These are phyloP conservation scores for Trametes gibbosa DNA, from an alignment of 768 basidiomycete genomes.

Conservation along the genomic window DNA sequence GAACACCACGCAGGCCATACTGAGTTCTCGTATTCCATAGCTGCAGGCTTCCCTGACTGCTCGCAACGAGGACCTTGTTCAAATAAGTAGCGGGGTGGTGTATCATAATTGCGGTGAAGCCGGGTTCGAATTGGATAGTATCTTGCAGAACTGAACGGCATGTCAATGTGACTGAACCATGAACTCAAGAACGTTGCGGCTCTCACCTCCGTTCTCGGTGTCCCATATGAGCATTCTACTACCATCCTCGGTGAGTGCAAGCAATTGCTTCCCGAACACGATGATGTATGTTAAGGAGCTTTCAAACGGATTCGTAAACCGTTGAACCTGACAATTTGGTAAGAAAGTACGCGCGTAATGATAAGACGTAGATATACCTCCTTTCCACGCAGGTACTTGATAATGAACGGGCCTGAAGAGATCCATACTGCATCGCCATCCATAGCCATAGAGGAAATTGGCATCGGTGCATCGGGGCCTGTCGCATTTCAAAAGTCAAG, in stretches of 20 bases:
- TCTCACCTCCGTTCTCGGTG: slow-evolving; percentile 54
- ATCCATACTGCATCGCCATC: slow-evolving; percentile 88
- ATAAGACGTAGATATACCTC: slow-evolving; percentile 48
- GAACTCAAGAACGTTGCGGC: no score
- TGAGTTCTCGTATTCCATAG: slow-evolving; percentile 92
- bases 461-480: slow-evolving; percentile 82
- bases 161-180: background rate
- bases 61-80: slow-evolving; percentile 89
- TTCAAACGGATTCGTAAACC: slow-evolving; percentile 64
- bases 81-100: slow-evolving; percentile 95
- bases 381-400: slow-evolving; percentile 87
- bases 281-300: slow-evolving; percentile 60
- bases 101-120: slow-evolving; percentile 81
- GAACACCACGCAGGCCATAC: slow-evolving; percentile 40
- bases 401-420: slow-evolving; percentile 60
- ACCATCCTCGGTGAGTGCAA: slow-evolving; percentile 80
- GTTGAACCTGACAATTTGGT: slow-evolving; percentile 43
- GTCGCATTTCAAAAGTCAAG: background rate
- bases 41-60: slow-evolving; percentile 77
- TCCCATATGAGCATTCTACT: slow-evolving; percentile 78
- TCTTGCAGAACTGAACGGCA: slow-evolving; percentile 50
- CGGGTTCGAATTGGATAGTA: slow-evolving; percentile 74
- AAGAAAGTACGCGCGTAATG: background rate
- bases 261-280: slow-evolving; percentile 77
- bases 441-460: slow-evolving; percentile 75